Conservation (phyloP, 768 basidiomycete species). For the Suillus subaureus region DNA sequence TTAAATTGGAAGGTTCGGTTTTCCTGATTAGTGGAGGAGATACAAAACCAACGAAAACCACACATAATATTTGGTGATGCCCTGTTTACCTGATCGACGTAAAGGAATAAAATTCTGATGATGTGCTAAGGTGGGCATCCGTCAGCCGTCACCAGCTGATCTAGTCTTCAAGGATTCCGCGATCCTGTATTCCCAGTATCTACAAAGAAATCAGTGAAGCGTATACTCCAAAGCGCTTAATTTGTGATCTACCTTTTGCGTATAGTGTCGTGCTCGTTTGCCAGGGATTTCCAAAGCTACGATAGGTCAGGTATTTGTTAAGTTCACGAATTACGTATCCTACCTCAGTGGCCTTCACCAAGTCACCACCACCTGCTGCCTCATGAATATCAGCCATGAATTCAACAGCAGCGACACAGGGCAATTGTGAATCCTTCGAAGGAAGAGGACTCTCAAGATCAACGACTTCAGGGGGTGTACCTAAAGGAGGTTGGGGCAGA, state of each 20-base stretch:
- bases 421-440: constrained; percentile 64
- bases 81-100: not conserved
- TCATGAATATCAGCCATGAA: constrained; percentile 82
- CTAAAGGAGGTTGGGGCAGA: constrained; percentile 30
- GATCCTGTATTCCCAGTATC: constrained; percentile 81
- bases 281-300: constrained; percentile 74
- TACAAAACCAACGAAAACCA: not conserved
- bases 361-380: constrained; percentile 49
- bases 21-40: not conserved
- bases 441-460: constrained; percentile 80
- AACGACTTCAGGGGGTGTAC: constrained; percentile 46
- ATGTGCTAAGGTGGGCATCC: constrained; percentile 21
- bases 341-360: constrained; percentile 54
- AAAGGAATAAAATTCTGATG: constrained; percentile 11
- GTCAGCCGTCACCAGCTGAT: not conserved
- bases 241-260: constrained; percentile 64
- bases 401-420: constrained; percentile 79
- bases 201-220: constrained; percentile 30
- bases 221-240: constrained; percentile 14
- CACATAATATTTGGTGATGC: not conserved
- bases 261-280: constrained; percentile 70
- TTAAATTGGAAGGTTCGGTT: not conserved
- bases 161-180: constrained; percentile 43
- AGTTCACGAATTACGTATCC: constrained; percentile 7
- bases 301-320: constrained; percentile 13